These are phyloP conservation scores for Trypanosoma avium DNA, from an alignment of 208 protist species.

Conservation along the genomic window DNA sequence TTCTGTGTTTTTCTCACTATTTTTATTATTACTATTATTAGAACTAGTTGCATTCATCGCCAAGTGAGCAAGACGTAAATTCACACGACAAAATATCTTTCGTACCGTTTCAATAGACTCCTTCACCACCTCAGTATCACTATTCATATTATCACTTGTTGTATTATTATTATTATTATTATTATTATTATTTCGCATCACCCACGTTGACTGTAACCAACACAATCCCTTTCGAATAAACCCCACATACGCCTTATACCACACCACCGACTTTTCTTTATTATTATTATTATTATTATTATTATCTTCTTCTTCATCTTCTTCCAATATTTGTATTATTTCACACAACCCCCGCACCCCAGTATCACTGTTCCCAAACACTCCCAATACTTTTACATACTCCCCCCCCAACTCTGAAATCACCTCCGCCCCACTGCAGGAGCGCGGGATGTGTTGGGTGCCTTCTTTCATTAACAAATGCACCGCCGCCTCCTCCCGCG, in stretches of 20 bases:
- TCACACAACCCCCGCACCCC: too few species aligned
- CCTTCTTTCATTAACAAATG: slow-evolving; percentile 12
- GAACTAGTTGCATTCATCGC: too few species aligned
- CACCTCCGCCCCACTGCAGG: slow-evolving; percentile 8
- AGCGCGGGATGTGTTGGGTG: slow-evolving; percentile 6
- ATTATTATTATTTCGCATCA: too few species aligned
- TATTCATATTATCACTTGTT: neutral
- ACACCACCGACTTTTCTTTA: neutral
- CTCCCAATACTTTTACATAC: slow-evolving; percentile 2
- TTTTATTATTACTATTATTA: too few species aligned
- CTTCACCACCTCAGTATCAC: too few species aligned
- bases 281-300: too few species aligned
- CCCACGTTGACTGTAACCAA: too few species aligned
- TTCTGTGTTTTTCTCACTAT: neutral
- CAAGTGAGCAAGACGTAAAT: slow-evolving; percentile 3
- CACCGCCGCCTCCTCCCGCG: slow-evolving; percentile 1
- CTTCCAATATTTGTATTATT: neutral
- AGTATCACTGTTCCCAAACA: slow-evolving; percentile 18
- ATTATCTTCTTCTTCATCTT: neutral
- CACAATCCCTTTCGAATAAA: neutral
- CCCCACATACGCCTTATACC: slow-evolving; percentile 1
- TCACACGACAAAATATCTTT: neutral
- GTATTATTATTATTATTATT: too few species aligned
- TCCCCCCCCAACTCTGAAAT: slow-evolving; percentile 10
- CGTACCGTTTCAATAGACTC: neutral